These are phyloP conservation scores for Vigna nakashimae DNA, from an alignment of 306 rosid genomes.

Conservation along the genomic window DNA sequence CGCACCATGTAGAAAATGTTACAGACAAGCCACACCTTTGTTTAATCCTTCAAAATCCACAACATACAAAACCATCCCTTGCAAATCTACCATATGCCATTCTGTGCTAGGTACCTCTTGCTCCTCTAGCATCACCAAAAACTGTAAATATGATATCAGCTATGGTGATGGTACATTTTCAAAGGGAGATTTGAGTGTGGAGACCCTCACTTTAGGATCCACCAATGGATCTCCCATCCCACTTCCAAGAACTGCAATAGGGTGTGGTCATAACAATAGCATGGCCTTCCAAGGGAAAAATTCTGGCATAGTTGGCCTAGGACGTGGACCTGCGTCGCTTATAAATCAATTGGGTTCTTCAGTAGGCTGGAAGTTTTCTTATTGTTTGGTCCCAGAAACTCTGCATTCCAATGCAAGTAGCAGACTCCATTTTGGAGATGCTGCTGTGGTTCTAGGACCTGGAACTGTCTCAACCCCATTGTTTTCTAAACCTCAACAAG, in stretches of 20 bases:
- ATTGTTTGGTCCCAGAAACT: constrained; percentile 49
- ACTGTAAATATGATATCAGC: background rate
- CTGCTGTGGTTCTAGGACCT: constrained; percentile 19
- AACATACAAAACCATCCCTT: background rate
- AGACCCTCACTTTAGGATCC: constrained; percentile 19
- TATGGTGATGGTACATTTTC: background rate
- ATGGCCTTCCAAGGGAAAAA: constrained; percentile 40
- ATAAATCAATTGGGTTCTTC: background rate
- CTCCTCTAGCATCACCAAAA: background rate
- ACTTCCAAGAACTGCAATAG: background rate
- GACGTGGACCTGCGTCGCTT: background rate
- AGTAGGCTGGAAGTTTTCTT: constrained; percentile 49
- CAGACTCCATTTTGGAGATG: constrained; percentile 38
- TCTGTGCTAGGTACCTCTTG: background rate
- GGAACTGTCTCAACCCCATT: constrained; percentile 35
- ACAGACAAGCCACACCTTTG: background rate
- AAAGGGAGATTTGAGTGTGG: constrained; percentile 38
- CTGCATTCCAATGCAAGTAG: background rate
- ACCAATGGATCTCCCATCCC: background rate
- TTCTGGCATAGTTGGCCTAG: background rate
- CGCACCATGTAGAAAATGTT: background rate
- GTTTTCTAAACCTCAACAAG: background rate
- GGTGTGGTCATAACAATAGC: background rate
- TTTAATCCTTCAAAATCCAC: background rate
- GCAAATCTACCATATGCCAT: background rate